These are phyloP conservation scores for Uronychia setigera DNA, from an alignment of 73 alveolate species.

Conservation along the genomic window DNA sequence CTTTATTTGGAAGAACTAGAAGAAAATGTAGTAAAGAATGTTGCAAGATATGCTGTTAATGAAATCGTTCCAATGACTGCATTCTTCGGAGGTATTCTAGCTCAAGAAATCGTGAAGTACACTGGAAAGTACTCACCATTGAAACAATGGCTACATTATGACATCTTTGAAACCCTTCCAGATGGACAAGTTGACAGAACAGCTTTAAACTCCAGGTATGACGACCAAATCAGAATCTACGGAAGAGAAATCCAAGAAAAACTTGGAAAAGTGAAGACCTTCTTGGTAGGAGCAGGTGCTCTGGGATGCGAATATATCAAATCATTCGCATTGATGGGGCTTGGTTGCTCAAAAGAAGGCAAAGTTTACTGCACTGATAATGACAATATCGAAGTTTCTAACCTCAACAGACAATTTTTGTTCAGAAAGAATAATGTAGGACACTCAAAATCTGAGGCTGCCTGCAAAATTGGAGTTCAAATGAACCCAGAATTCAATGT, in stretches of 20 bases:
- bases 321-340: slow-evolving; percentile 97
- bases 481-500: slow-evolving; percentile 90
- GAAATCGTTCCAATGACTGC: slow-evolving; percentile 95
- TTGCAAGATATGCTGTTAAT: slow-evolving; percentile 82
- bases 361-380: slow-evolving; percentile 96
- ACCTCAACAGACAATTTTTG: slow-evolving; percentile 97
- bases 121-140: slow-evolving; percentile 99
- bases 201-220: slow-evolving; percentile 83
- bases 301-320: slow-evolving; percentile 98
- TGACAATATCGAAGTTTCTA: slow-evolving; percentile 97
- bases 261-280: slow-evolving; percentile 78
- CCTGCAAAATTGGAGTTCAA: slow-evolving; percentile 76
- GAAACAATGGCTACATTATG: slow-evolving; percentile 94
- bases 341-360: slow-evolving; percentile 89
- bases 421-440: slow-evolving; percentile 95
- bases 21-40: slow-evolving; percentile 80
- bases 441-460: slow-evolving; percentile 92
- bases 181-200: slow-evolving; percentile 77
- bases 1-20: slow-evolving; percentile 79
- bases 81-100: slow-evolving; percentile 98
- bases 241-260: slow-evolving; percentile 93
- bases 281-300: slow-evolving; percentile 99
- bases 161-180: slow-evolving; percentile 79
- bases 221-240: slow-evolving; percentile 94
- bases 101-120: slow-evolving; percentile 98